Conservation (phyloP, 306 rosid genomes). For the Prunus campanulata region DNA sequence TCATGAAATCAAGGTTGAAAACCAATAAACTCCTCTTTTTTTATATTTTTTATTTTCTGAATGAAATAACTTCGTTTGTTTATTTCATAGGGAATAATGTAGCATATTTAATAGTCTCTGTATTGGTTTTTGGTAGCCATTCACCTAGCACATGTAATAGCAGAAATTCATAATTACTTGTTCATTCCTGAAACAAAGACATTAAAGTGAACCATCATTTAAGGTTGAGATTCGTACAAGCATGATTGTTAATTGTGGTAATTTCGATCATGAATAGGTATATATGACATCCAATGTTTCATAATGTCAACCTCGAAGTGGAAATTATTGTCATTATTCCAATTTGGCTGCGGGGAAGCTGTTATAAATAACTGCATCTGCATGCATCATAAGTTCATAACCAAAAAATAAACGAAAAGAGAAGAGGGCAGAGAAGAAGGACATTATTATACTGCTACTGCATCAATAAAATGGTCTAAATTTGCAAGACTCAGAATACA, state of each 20-base stretch:
- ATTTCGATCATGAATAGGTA: no score
- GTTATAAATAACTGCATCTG: no score
- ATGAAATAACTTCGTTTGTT: no score
- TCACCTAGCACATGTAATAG: background rate
- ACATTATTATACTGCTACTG: no score
- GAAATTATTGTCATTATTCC: background rate
- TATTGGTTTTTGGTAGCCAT: background rate
- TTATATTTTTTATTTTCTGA: rapidly evolving
- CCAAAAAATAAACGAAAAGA: no score
- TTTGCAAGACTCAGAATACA: no score
- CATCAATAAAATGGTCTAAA: no score
- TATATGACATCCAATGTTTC: background rate
- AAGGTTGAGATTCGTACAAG: background rate
- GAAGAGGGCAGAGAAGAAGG: no score
- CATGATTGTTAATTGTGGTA: no score
- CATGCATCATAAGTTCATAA: no score
- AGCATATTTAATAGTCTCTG: background rate
- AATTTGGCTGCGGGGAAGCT: background rate
- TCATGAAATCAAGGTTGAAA: background rate
- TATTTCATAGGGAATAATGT: background rate
- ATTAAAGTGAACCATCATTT: background rate
- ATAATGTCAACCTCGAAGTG: background rate
- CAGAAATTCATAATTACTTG: background rate
- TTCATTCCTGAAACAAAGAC: background rate
- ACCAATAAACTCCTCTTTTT: background rate